These are phyloP conservation scores for Aspergillus piperis DNA, from an alignment of 2,329 filamentous ascomycete genomes.

Conservation along the genomic window DNA sequence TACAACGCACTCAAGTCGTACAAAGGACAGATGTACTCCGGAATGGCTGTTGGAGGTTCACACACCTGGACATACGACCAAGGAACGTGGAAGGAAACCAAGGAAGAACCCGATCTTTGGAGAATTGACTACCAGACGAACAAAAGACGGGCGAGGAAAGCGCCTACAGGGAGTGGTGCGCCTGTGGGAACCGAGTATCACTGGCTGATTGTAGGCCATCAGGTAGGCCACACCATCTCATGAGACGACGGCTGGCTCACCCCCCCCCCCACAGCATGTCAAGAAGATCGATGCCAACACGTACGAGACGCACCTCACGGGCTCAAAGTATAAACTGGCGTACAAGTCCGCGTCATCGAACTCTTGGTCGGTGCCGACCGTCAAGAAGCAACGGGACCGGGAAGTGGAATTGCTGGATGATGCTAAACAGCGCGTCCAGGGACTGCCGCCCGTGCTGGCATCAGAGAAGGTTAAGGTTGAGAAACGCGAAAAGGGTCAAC, in stretches of 20 bases:
- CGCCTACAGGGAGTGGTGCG: slow-evolving; percentile 37
- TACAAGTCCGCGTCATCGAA: slow-evolving; percentile 32
- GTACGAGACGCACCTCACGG: slow-evolving; percentile 37
- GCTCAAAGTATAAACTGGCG: slow-evolving; percentile 40
- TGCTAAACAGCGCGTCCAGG: slow-evolving; percentile 34
- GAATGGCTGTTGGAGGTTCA: slow-evolving; percentile 40
- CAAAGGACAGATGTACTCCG: slow-evolving; percentile 39
- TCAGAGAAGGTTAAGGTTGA: slow-evolving; percentile 37
- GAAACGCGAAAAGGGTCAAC: slow-evolving; percentile 34
- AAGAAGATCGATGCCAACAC: slow-evolving; percentile 40
- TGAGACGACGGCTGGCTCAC: background rate
- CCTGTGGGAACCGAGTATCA: slow-evolving; percentile 39
- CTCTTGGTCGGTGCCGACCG: slow-evolving; percentile 39
- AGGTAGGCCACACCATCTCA: slow-evolving; percentile 23
- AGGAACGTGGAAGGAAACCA: slow-evolving; percentile 40
- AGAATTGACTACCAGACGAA: slow-evolving; percentile 35
- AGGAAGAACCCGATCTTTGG: slow-evolving; percentile 40
- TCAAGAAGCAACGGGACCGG: slow-evolving; percentile 37
- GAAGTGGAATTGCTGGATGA: slow-evolving; percentile 38
- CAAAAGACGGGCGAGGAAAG: slow-evolving; percentile 34
- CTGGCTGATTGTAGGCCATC: slow-evolving; percentile 39
- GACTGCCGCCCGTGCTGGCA: slow-evolving; percentile 35
- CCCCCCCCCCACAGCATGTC: slow-evolving; percentile 28
- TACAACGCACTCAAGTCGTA: slow-evolving; percentile 38
- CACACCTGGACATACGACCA: slow-evolving; percentile 41